Conservation (phyloP, 305 asterid genomes). For the Fraxinus angustifolia region DNA sequence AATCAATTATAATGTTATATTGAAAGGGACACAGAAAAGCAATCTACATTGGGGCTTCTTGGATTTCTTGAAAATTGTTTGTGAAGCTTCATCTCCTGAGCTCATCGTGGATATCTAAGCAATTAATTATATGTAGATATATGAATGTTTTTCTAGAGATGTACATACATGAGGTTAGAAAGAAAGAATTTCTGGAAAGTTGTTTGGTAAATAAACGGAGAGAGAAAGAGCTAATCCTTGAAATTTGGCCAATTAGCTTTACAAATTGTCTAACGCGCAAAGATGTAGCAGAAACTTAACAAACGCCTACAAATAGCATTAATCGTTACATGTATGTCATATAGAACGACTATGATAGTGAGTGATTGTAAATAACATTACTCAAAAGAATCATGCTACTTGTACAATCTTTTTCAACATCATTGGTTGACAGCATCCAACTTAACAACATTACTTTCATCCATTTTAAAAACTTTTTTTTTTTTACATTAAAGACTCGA, state of each 20-base stretch:
- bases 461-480: no score
- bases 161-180: neutral
- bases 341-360: no score
- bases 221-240: neutral
- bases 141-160: neutral
- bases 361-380: no score
- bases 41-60: constrained; percentile 56
- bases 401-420: no score
- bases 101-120: constrained; percentile 34
- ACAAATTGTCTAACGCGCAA: no score
- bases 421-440: no score
- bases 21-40: neutral
- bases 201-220: neutral
- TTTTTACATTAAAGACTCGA: no score
- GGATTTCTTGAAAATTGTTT: constrained; percentile 39
- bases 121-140: neutral
- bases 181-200: neutral
- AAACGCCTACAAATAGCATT: no score
- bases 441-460: no score
- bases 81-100: constrained; percentile 44
- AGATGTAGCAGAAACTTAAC: no score
- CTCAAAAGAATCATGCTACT: no score
- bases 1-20: neutral
- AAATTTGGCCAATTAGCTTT: neutral
- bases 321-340: no score